Conservation (phyloP, 148 eudicot species). For the Vaccinium myrtillus region DNA sequence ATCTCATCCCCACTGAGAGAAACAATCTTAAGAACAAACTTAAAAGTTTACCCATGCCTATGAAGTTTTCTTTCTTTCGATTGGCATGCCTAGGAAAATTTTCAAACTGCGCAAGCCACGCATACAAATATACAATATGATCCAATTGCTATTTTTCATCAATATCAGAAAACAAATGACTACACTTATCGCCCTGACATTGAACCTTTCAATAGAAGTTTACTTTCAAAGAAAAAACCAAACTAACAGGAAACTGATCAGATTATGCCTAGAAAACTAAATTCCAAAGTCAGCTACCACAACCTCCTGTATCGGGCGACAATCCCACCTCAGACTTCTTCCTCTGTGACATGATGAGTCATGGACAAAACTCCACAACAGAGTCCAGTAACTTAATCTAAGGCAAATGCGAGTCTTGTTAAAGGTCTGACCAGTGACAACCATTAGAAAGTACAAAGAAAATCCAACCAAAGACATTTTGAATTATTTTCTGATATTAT, state of each 20-base stretch:
- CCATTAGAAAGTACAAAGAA: not conserved
- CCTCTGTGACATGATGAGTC: not conserved
- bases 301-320: too few relatives aligned
- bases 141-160: not conserved
- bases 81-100: not conserved
- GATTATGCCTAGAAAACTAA: not conserved
- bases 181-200: not conserved
- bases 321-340: not conserved
- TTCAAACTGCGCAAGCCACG: not conserved
- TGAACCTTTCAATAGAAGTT: not conserved
- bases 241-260: not conserved
- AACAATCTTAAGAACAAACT: not conserved
- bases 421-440: not conserved
- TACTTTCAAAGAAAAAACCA: not conserved
- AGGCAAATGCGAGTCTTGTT: not conserved
- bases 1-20: not conserved
- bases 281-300: not conserved
- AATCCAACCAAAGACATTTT: not conserved
- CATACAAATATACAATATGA: not conserved
- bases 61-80: not conserved
- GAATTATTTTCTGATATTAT: not conserved
- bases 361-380: not conserved
- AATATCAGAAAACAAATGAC: not conserved
- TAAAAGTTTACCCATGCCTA: not conserved
- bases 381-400: not conserved